Base-by-base conservation (phyloP, 495 filamentous ascomycete genomes). In the Hypoxylon lienhwacheense region DNA sequence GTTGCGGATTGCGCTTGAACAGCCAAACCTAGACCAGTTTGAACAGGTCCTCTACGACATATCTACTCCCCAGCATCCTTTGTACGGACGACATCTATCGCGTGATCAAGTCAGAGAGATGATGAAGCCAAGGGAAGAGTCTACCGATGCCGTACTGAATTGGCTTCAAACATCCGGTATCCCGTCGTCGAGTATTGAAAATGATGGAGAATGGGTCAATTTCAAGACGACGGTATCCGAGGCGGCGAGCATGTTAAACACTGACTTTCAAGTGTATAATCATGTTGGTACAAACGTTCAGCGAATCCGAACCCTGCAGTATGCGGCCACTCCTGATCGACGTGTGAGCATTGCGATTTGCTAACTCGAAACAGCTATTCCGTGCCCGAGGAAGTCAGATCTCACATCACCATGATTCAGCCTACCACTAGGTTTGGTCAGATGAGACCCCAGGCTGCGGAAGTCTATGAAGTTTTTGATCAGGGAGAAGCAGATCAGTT, bases 41-140 rank as follows among this genome's bases (percentile, higher is more conserved):
- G 84, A 89, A 63, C 70, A 82, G 47, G 76, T 69, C 14, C 74
- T 88, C 16, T 70, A 83, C 24, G 77, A 84, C 6, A 72, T 90
- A 22, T 84, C 84, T 12, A 83, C 80, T 2, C 87, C 86, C 2
- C 73, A 72, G 3, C 77, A 85, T 53, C 66, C 73, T 2, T 71
- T 65, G 3, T 89, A 89, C 65, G 86, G 87, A 1, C 66, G 78
- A 37, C 80, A 88, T 49, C 76, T 89, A 73, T 78, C 74, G 43
- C 73, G 77, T n/a, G 74, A 82, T 14, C 73, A 82, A 53, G 65
- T 84, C 39, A 70, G 70, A 39, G 66, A 70, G 0, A 70, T 81
- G 48, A 53, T 85, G 40, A 72, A 69, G 40, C 81, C 83, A 1
- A 68, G 64, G 1, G 53, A 64, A n/a, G 66, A 72, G 5, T 72